Evolutionary conservation across 768 basidiomycete species (phyloP), one percentile per base, ranked within the genome.

Genomic region (Cyclocybe cylindracea): DNA sequence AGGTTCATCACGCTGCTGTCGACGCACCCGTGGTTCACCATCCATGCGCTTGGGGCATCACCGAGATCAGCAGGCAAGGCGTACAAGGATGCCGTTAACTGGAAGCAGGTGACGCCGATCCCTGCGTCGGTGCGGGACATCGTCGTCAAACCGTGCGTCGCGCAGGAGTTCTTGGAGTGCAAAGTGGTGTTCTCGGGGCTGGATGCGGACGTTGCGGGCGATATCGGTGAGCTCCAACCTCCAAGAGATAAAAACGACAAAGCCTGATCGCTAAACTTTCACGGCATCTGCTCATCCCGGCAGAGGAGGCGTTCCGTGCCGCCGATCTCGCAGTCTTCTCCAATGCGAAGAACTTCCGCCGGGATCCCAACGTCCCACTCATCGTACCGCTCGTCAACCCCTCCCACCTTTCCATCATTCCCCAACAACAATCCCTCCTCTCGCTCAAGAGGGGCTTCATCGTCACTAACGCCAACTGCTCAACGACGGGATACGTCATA

Each of bases 391-490:
- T 97, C 60, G 95, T 96, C 60, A 99, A 99, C 73, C 78, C 91
- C 1, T 76, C 75, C 3, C 97, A 99, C 67, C 73, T 98, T 29
- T 74, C 83, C 58, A 90, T 98, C 59, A 77, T 99, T 62, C 77
- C 81, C 0, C 89, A 94, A 62, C 97, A 99, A 70, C 91, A 77
- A 46, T 60, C 83, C 2, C 72, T 82, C 11, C 87, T 90, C 58
- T 70, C 76, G 0, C 79, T 89, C 33, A 81, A 79, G 63, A 85
- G 83, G 58, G 97, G 97, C 3, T 98, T 93, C 77, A 95, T 99
- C 68, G 87, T 99, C 55, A 95, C 94, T 51, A 99, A 99, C 68
- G 97, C 97, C 59, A 99, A 98, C 74, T 98, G 97, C 74, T 89
- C 92, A 18, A 98, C 97, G 3, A 99, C 97, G 1, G 95, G 90